Evolutionary conservation across 1,284 basidiomycete species (phyloP).

Genomic region (Ganoderma lucidum): DNA sequence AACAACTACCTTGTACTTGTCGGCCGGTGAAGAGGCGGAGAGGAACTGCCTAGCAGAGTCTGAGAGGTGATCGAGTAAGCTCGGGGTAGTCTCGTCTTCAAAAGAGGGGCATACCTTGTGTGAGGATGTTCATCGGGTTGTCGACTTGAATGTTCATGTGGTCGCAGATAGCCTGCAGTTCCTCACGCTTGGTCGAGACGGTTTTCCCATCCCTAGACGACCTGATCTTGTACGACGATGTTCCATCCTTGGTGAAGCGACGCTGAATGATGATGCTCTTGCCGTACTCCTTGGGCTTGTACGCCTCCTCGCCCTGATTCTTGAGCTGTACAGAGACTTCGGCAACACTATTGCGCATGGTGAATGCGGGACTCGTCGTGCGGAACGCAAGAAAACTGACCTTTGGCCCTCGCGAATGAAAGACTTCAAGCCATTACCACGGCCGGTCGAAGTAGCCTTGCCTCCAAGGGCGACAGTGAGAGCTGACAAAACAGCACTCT

Average conservation of each 20-base stretch:
- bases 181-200: constrained; percentile 85
- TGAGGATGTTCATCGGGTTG: constrained; percentile 95
- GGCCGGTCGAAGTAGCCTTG: constrained; percentile 89
- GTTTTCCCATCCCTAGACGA: constrained; percentile 70
- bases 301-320: constrained; percentile 93
- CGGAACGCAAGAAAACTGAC: constrained; percentile 52
- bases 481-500: constrained; percentile 94
- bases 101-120: constrained; percentile 71
- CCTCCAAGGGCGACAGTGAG: constrained; percentile 95
- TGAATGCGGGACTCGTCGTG: not conserved
- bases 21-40: constrained; percentile 81
- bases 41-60: constrained; percentile 79
- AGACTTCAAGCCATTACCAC: constrained; percentile 87
- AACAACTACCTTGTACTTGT: constrained; percentile 87
- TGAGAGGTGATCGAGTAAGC: constrained; percentile 29
- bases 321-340: constrained; percentile 85
- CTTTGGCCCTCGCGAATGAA: constrained; percentile 88
- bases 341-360: constrained; percentile 56
- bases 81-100: not conserved
- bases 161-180: constrained; percentile 88
- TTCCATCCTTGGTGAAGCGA: constrained; percentile 79
- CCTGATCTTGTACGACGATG: constrained; percentile 87
- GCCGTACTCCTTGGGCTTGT: constrained; percentile 84
- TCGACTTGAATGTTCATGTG: constrained; percentile 98
- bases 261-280: constrained; percentile 89